Base-by-base conservation (phyloP, 2,329 filamentous ascomycete genomes). In the Alternaria postmessia region DNA sequence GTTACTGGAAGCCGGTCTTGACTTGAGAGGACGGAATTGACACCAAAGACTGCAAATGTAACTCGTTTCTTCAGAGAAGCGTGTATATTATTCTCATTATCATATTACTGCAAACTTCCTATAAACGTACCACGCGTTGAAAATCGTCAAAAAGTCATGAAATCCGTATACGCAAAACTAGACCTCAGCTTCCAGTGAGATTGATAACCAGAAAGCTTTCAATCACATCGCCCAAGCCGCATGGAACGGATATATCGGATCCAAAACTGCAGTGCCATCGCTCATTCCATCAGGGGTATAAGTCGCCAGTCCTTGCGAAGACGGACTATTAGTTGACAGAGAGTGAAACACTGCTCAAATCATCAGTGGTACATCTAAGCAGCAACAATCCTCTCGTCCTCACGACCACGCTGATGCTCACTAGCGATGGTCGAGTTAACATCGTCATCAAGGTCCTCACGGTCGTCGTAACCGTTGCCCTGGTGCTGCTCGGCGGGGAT, bases 401-500 rank as follows among this genome's bases (percentile, higher is more conserved):
- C 82, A 14, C 82, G 80, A 24, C 82, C 82, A 48, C 82, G 78
- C 51, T 75, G 57, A 42, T 60, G 73, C 65, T 81, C 79, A 62
- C 76, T 80, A 51, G 72, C 73, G 52, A 79, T 72, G 39, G 76
- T 79, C 42, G 77, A 79, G 16, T 68, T 72, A 14, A 71, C 84
- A 14, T 89, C 87, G 14, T 86, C 85, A 20, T 89, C 87, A 36
- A 68, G 57, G 12, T 89, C 88, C 9, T 89, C 87, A 18, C 90
- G 88, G 2, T 91, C 89, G 14, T 89, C 87, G 30, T 88, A 86
- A 58, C 86, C 85, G 57, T 88, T 84, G 26, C 83, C 84, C 70
- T 86, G 84, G 73, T 91, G 89, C 22, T 24, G 22, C 22, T 24
- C 22, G 5, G 91, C 91, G 7, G 90, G 90, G 36, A 94, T 88